Percentiles rank a stretch among this genome's conserved stretches.
These are phyloP conservation scores for Ophiosphaerella herpotricha DNA, from an alignment of 2,329 filamentous ascomycete genomes.

Conservation along the genomic window DNA sequence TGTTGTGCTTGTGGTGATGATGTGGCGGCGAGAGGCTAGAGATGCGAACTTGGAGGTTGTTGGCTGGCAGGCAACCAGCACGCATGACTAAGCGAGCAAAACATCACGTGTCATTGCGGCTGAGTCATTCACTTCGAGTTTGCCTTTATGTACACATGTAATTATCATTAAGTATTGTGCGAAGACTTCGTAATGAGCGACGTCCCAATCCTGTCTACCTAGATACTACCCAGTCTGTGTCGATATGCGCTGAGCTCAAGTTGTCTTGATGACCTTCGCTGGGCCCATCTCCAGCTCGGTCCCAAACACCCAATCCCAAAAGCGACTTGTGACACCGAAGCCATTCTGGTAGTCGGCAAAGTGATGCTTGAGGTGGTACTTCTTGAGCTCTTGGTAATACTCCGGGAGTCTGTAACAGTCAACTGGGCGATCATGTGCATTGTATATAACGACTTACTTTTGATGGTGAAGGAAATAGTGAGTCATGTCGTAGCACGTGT, in stretches of 20 bases:
- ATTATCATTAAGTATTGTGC: too few species aligned
- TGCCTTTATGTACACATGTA: not conserved
- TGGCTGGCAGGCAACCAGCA: not conserved
- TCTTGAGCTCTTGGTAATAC: conserved; percentile 93
- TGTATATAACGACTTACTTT: conserved; percentile 60
- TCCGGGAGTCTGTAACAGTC: conserved; percentile 66
- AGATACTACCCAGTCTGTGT: not conserved
- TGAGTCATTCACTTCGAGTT: not conserved
- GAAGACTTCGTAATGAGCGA: too few species aligned
- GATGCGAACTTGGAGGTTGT: not conserved
- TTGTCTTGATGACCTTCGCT: conserved; percentile 56
- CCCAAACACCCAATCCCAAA: conserved; percentile 93
- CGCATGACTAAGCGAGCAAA: conserved; percentile 3
- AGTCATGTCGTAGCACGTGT: conserved; percentile 94
- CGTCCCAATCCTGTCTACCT: too few species aligned
- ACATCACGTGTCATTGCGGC: not conserved
- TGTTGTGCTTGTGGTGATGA: conserved; percentile 12
- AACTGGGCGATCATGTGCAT: conserved; percentile 1
- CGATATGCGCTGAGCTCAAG: conserved; percentile 6
- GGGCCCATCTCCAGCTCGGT: conserved; percentile 70
- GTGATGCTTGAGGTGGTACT: conserved; percentile 95
- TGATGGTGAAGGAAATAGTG: conserved; percentile 98
- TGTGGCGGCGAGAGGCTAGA: conserved; percentile 4
- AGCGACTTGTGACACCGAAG: conserved; percentile 93
- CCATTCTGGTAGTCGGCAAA: conserved; percentile 98